Evolutionary conservation across 805 yeast species (phyloP), one percentile per base, ranked within the genome.

Genomic region (Wickerhamomyces hampshirensis): DNA sequence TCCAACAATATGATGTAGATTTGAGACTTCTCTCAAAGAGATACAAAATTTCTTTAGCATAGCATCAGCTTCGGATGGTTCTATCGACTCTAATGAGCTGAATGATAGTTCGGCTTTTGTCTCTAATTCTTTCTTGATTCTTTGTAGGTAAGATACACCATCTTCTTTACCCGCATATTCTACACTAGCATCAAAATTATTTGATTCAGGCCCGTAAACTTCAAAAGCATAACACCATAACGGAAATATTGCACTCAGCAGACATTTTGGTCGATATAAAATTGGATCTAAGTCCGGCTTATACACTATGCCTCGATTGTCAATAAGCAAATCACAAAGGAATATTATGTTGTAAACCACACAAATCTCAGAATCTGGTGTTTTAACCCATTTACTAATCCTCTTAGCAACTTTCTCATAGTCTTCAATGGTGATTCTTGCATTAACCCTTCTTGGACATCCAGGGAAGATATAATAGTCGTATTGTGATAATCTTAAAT

Each of bases 391-490:
- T 33, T 66, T 73, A 24, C 62, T 55, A 13, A 83, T 69, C 44
- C 79, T 63, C 10, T 59, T 59, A 26, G 66, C 63, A 9, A 74
- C 76, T 3, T 66, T 60, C 15, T 68, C 66, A 44, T 74, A 69
- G 39, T 75, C 80, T 1, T 61, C 52, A 8, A 63, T 61, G 5
- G 75, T 73, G 10, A 83, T 77, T 26, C 64, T 65, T 23, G 80
- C 86, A 49, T 75, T 83, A 80, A 83, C 79, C 48, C 88, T 72
- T 60, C 82, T 75, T 1, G 93, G 93, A 6, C 87, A 84, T 1
- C 96, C 96, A 3, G 89, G 80, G 56, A 68, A 80, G 5, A 84
- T 79, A 35, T 83, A 82, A 38, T 84, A 75, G 56, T 86, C 95
- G 56, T 83, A 80, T 43, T 84, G 86, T 38, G 83, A 78, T 19